Percentiles rank a stretch among this genome's conserved stretches.
Evolutionary conservation across 148 eudicot species (phyloP).

Genomic region (Pouteria glomerata): DNA sequence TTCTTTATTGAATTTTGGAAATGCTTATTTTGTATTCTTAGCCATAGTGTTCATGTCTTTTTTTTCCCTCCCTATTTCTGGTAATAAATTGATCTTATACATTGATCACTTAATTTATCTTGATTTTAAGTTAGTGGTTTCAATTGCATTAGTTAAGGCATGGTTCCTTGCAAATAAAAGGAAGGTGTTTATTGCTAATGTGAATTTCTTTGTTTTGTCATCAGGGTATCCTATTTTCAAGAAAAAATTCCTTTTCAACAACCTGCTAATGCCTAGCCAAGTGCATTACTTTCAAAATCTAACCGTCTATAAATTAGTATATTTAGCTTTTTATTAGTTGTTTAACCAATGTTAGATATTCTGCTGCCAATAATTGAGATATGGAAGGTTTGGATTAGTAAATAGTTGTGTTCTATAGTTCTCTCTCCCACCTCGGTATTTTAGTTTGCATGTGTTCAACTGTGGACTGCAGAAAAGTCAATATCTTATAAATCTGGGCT

Average conservation of each 20-base stretch:
- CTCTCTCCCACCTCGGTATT: not conserved
- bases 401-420: not conserved
- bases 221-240: not conserved
- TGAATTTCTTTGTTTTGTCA: not conserved
- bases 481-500: not conserved
- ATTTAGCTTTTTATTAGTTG: not conserved
- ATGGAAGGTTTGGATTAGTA: not conserved
- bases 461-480: not conserved
- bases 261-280: conserved; percentile 5
- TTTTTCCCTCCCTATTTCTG: not conserved
- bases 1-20: not conserved
- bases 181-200: not conserved
- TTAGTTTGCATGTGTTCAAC: not conserved
- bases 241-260: not conserved
- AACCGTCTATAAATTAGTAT: not conserved
- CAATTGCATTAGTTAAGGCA: conserved; percentile 14
- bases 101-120: not conserved
- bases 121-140: conserved; percentile 8
- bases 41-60: not conserved
- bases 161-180: not conserved
- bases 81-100: not conserved
- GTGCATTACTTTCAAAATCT: not conserved
- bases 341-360: not conserved
- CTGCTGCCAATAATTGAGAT: not conserved
- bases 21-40: not conserved